Percentiles rank a stretch among this genome's conserved stretches.
Evolutionary conservation across 2,329 filamentous ascomycete genomes (phyloP).

Genomic region (Exserohilum turcica): DNA sequence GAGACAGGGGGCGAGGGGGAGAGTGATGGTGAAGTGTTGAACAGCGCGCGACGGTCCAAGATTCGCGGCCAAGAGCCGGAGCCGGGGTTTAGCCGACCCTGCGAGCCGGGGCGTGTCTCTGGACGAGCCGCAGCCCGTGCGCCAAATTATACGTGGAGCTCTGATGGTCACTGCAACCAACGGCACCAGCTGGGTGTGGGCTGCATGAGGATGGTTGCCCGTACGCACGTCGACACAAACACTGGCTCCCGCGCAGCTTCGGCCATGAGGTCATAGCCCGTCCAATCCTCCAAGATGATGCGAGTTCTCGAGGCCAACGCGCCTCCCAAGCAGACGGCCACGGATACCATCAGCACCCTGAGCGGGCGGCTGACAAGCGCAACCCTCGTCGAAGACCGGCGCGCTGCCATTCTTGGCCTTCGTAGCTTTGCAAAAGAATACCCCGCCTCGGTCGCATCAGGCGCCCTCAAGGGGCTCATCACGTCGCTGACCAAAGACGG

Average conservation of each 20-base stretch:
- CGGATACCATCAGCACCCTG: conserved; percentile 89
- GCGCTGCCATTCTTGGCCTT: conserved; percentile 84
- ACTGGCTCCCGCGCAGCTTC: conserved; percentile 1
- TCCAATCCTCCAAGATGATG: conserved; percentile 48
- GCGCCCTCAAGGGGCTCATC: conserved; percentile 87
- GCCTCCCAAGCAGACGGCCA: conserved; percentile 93
- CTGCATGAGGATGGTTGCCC: no score
- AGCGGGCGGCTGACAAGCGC: conserved; percentile 86
- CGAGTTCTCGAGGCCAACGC: conserved; percentile 70
- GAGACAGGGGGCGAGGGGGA: conserved; percentile 4
- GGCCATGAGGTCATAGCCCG: conserved; percentile 28
- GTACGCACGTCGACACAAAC: neutral
- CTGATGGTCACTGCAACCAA: no score
- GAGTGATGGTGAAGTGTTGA: neutral
- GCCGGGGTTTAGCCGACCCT: conserved; percentile 24
- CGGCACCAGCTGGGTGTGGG: neutral
- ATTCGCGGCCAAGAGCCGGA: conserved; percentile 23
- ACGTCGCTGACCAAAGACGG: conserved; percentile 82
- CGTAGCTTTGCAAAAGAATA: conserved; percentile 96
- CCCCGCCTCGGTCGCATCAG: conserved; percentile 92
- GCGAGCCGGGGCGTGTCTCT: neutral
- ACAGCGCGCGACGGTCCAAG: conserved; percentile 13
- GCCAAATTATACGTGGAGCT: conserved; percentile 31
- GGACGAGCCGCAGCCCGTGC: conserved; percentile 19
- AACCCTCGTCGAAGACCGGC: conserved; percentile 90